Base-by-base conservation (phyloP, 192 early-diverging fungal genomes). In the Linnemannia hyalina region DNA sequence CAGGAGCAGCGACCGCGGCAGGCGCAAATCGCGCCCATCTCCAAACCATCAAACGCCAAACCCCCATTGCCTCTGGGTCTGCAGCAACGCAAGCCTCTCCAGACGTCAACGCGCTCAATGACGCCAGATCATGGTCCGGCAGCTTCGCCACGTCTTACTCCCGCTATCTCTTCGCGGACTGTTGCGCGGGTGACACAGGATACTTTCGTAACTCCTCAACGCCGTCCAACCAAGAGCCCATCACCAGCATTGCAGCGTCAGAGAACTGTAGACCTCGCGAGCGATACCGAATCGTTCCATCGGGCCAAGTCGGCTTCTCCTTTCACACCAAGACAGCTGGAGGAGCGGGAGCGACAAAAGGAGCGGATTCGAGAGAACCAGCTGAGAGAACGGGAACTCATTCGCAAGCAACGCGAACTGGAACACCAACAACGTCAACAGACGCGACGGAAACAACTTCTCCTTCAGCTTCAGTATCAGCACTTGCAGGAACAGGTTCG, bases 351-450 rank as follows among this genome's bases (percentile, higher is more conserved):
- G 44, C 10, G 75, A n/a, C 75, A 82, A 38, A 70, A 77, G 42
- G 54, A 81, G 20, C 70, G 75, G 52, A 68, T 81, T 7, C 68
- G 75, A 42, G 47, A 70, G 46, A 81, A 81, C 22, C 74, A 73
- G 29, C 20, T 73, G 47, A 65, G 72, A 32, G 73, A 80, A 32
- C 68, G 80, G 46, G 74, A 85, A 36, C 71, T 82, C 11, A 29
- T 77, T 38, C 81, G 68, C 7, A 46, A 47, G 9, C 81, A 82
- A 26, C 81, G 75, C 18, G 76, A 63, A 6, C 60, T 77, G 1
- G 75, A 82, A 70, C 81, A 82, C 7, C 81, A 77, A 20, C 76
- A 77, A 54, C 52, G 55, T 0, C 52, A 78, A n/a, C 73, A 74
- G 26, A 32, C 57, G 47, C 52, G 52, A 26, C 41, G 69, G 5